Conservation (phyloP, 768 basidiomycete genomes). For the Leccinum arenicola region DNA sequence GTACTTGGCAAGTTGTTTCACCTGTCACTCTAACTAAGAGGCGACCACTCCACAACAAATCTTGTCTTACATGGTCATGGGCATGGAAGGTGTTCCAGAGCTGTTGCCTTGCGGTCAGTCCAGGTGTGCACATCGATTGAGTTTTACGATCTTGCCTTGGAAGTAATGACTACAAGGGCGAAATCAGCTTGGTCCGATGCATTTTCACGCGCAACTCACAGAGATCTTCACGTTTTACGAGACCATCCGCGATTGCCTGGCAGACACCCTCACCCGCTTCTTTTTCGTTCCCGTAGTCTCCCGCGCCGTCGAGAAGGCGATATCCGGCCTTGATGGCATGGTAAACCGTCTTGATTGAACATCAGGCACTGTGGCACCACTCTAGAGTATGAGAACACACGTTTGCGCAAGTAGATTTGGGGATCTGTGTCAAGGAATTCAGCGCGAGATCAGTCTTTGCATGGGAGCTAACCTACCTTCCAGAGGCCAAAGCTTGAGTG, state of each 20-base stretch:
- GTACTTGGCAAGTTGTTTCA: constrained; percentile 50
- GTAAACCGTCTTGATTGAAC: constrained; percentile 61
- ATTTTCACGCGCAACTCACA: constrained; percentile 45
- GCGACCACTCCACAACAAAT: background rate
- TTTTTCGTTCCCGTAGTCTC: constrained; percentile 89
- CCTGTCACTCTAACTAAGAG: constrained; percentile 35
- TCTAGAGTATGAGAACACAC: constrained; percentile 33
- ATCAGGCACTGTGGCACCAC: constrained; percentile 1
- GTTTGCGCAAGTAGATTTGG: constrained; percentile 57
- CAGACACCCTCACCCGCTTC: constrained; percentile 77
- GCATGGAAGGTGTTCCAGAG: constrained; percentile 92
- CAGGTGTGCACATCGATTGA: background rate
- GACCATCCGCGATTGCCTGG: constrained; percentile 73
- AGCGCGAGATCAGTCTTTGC: background rate
- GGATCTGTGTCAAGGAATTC: constrained; percentile 40
- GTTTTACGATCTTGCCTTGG: constrained; percentile 50
- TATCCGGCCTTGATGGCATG: constrained; percentile 84
- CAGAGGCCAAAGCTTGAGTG: constrained; percentile 62
- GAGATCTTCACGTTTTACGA: constrained; percentile 86
- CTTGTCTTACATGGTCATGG: constrained; percentile 58
- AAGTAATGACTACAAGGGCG: constrained; percentile 63
- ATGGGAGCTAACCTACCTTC: constrained; percentile 45
- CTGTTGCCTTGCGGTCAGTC: constrained; percentile 32
- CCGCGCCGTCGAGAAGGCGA: constrained; percentile 82
- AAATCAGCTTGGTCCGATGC: constrained; percentile 1